Evolutionary conservation across 345 rosid species (phyloP).

Genomic region (Hibiscus mutabilis): DNA sequence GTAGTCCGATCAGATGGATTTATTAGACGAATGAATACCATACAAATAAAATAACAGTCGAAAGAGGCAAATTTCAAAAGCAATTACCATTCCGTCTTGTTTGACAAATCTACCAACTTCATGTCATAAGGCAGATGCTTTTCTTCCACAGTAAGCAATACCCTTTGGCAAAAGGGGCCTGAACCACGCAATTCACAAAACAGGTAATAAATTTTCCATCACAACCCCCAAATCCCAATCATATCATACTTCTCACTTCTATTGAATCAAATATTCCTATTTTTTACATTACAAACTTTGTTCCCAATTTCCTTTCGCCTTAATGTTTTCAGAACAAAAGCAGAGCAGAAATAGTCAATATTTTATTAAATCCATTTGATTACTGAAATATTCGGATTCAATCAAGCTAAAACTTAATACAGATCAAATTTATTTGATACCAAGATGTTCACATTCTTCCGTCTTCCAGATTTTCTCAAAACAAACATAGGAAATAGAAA

Average conservation of each 20-base stretch:
- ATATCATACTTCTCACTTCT: not conserved
- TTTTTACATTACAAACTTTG: not conserved
- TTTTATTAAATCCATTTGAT: not conserved
- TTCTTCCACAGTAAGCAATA: constrained; percentile 79
- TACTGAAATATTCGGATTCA: not conserved
- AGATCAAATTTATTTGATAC: not conserved
- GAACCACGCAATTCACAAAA: constrained; percentile 8
- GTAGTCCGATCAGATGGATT: not conserved
- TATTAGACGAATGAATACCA: not conserved
- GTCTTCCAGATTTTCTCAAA: too few relatives aligned
- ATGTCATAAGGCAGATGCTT: constrained; percentile 78
- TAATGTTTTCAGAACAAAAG: not conserved
- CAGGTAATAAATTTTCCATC: not conserved
- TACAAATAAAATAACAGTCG: not conserved
- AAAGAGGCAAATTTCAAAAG: not conserved
- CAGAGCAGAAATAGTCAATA: not conserved
- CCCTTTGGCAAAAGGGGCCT: constrained; percentile 96
- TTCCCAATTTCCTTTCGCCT: not conserved
- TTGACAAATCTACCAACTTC: constrained; percentile 75
- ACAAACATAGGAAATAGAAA: too few relatives aligned
- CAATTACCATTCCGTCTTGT: constrained; percentile 83
- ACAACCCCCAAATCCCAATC: not conserved
- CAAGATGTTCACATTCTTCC: not conserved
- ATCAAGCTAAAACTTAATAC: not conserved
- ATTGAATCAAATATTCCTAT: not conserved